Conservation (phyloP, 345 rosid genomes). For the Salix dunnii region DNA sequence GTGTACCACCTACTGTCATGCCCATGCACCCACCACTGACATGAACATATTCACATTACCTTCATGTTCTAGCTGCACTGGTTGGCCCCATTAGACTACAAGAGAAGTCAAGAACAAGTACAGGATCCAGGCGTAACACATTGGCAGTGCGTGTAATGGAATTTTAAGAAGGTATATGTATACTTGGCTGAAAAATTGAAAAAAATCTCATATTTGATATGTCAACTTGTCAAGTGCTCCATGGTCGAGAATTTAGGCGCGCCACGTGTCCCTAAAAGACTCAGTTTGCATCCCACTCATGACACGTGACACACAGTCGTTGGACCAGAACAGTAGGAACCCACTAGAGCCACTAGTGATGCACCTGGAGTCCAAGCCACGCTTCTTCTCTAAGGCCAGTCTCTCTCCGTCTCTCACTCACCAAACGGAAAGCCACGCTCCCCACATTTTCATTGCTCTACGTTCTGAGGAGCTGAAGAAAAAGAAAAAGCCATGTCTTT, state of each 20-base stretch:
- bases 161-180: background rate
- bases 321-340: background rate
- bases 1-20: no score
- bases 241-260: background rate
- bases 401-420: background rate
- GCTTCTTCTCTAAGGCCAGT: background rate
- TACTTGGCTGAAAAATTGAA: background rate
- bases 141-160: background rate
- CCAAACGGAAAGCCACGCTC: conserved; percentile 1
- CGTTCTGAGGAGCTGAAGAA: background rate
- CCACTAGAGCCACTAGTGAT: conserved; percentile 16
- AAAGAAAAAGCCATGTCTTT: conserved; percentile 46
- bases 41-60: no score
- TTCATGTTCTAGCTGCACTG: no score
- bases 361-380: background rate
- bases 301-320: conserved; percentile 7
- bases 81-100: no score
- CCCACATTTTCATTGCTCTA: background rate
- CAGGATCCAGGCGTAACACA: no score
- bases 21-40: no score
- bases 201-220: background rate
- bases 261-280: background rate
- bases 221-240: background rate
- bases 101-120: no score
- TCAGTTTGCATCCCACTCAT: background rate